Base-by-base conservation (phyloP, 768 basidiomycete genomes). In the Rhodotorula taiwanensis region DNA sequence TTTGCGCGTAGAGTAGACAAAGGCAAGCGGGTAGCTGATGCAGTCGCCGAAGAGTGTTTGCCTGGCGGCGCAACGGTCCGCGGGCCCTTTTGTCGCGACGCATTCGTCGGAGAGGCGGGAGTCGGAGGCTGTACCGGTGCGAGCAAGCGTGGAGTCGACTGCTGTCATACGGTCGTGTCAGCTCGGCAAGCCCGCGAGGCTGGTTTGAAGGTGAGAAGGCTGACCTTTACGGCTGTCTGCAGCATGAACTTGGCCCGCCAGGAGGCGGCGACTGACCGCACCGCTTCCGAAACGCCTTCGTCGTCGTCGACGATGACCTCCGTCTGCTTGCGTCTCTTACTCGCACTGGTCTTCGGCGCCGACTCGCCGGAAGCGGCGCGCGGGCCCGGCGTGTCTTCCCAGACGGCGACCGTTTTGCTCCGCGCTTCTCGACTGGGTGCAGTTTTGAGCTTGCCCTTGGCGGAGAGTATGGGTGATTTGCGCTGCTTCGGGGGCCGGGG, bases 191-290 rank as follows among this genome's bases (percentile, higher is more conserved):
- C n/a, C n/a, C n/a, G n/a, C n/a, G n/a, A n/a, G n/a, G n/a, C n/a
- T n/a, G n/a, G n/a, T n/a, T n/a, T n/a, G 33, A n/a, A 13, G 18
- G 28, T 28, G 20, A 33, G 31, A 34, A n/a, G 51, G 23, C 57
- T 20, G 3, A 64, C 62, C 48, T 54, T 57, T 27, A 33, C 25
- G 1, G 50, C 30, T 23, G 48, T 20, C 8, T 51, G 55, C 34
- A 62, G 23, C 58, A 60, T 61, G 44, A 64, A 64, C 55, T 61
- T 68, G 20, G 62, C 59, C 27, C 59, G 43, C 67, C 67, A 68
- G 28, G 50, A 52, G 25, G 62, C 59, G 15, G 62, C 62, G 11
- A 64, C 62, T 5, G 21, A 39, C 55, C 58, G 28, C 10, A 57
- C 59, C 36, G 55, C 59, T 30, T 48, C 39, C 20, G n/a, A n/a